These are phyloP conservation scores for Wickerhamiella parazyma DNA, from an alignment of 805 yeast genomes.

Conservation along the genomic window DNA sequence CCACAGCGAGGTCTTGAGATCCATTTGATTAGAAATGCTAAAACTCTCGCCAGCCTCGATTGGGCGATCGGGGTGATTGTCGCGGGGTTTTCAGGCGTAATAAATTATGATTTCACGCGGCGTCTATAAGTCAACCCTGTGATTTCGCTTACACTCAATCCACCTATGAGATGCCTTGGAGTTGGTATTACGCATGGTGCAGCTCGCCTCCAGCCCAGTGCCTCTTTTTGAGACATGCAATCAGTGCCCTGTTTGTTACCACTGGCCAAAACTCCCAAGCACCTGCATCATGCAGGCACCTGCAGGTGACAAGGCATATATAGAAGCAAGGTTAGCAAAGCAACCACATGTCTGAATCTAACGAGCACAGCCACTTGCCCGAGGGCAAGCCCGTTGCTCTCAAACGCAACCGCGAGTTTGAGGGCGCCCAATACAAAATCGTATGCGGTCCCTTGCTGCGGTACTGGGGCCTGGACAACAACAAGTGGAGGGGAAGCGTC, in stretches of 20 bases:
- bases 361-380: constrained; percentile 4
- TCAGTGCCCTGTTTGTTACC: too few relatives aligned
- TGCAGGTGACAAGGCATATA: constrained; percentile 7
- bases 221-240: too few relatives aligned
- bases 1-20: constrained; percentile 41
- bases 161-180: too few relatives aligned
- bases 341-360: not conserved
- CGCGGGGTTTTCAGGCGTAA: too few relatives aligned
- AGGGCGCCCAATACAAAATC: constrained; percentile 13
- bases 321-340: not conserved
- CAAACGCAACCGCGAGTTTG: constrained; percentile 12
- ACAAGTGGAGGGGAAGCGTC: constrained; percentile 54
- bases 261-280: not conserved
- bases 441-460: constrained; percentile 61
- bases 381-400: constrained; percentile 9
- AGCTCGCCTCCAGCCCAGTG: too few relatives aligned
- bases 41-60: too few relatives aligned
- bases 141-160: too few relatives aligned
- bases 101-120: too few relatives aligned
- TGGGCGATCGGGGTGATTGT: too few relatives aligned
- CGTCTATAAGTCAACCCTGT: too few relatives aligned
- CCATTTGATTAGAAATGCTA: not conserved
- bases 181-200: too few relatives aligned
- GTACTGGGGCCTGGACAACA: constrained; percentile 48
- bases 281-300: constrained; percentile 1